Evolutionary conservation across 176 grass and related monocot species (phyloP).

Genomic region (Juncus effusus): DNA sequence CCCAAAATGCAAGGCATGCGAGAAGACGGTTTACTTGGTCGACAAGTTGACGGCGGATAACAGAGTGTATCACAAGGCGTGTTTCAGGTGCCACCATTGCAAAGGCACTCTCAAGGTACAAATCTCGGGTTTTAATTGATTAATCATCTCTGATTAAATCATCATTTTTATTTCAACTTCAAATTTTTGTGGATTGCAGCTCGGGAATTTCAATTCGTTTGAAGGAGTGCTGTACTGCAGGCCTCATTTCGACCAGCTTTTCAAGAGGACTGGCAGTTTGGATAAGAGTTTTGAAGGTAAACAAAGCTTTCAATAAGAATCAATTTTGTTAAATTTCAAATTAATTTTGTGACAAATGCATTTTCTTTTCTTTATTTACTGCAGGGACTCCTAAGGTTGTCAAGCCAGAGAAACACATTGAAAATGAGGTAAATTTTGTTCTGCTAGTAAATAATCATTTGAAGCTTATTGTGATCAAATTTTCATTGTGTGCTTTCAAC

Average conservation of each 20-base stretch:
- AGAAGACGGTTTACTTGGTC: conserved; percentile 96
- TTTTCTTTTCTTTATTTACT: conserved; percentile 15
- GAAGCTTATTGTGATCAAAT: background rate
- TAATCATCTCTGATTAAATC: background rate
- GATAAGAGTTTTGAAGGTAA: conserved; percentile 99
- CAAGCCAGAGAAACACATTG: conserved; percentile 82
- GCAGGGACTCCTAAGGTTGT: conserved; percentile 93
- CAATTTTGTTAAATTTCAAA: background rate
- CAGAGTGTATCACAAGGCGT: conserved; percentile 95
- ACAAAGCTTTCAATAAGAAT: background rate
- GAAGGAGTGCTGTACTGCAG: conserved; percentile 97
- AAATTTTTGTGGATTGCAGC: conserved; percentile 34
- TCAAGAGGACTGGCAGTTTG: conserved; percentile 96
- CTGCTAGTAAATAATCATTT: background rate
- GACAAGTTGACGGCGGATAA: conserved; percentile 99
- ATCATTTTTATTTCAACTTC: background rate
- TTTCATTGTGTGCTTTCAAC: background rate
- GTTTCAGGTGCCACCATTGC: conserved; percentile 99
- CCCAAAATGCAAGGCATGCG: conserved; percentile 90
- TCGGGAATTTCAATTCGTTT: conserved; percentile 94
- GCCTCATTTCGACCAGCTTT: conserved; percentile 91
- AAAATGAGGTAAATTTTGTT: conserved; percentile 49
- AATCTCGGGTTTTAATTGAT: background rate
- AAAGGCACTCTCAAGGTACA: conserved; percentile 87
- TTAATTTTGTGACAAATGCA: background rate